Conservation (phyloP, 371 early-diverging fungal genomes). For the Dinochytrium kinnereticum region DNA sequence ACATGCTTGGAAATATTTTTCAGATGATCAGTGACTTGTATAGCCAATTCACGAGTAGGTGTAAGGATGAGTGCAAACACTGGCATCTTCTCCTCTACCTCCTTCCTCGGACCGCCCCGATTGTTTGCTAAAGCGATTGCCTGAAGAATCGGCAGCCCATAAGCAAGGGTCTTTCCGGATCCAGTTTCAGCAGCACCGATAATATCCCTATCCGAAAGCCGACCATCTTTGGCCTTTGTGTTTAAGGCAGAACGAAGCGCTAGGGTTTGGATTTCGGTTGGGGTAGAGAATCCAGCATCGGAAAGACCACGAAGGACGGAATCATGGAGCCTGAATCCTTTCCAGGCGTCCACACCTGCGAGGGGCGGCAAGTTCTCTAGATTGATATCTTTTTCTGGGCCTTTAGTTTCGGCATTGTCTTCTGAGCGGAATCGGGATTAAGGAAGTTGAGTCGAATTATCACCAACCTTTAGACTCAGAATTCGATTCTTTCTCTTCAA, state of each 20-base stretch:
- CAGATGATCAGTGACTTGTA: constrained; percentile 61
- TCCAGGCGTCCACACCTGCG: constrained; percentile 25
- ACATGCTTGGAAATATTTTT: constrained; percentile 35
- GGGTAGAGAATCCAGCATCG: constrained; percentile 73
- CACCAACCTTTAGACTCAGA: no score
- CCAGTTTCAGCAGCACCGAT: constrained; percentile 98
- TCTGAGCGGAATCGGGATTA: no score
- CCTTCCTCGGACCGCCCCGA: neutral
- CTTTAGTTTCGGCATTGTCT: no score
- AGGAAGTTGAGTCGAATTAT: no score
- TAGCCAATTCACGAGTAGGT: constrained; percentile 68
- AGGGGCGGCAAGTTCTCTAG: no score
- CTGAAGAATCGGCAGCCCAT: constrained; percentile 63
- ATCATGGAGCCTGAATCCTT: constrained; percentile 8
- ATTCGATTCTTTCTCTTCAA: no score
- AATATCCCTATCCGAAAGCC: constrained; percentile 67
- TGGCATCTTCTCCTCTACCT: neutral
- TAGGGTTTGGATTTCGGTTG: constrained; percentile 95
- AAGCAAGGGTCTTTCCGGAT: constrained; percentile 80
- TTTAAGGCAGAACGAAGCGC: constrained; percentile 74
- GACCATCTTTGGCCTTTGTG: constrained; percentile 38
- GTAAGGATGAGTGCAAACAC: constrained; percentile 51
- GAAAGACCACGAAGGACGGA: constrained; percentile 69
- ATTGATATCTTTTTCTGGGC: no score
- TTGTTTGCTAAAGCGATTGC: constrained; percentile 35